A percentile compares a stretch with the other conserved stretches of the same genome.
Conservation (phyloP, 345 rosid species). For the Melaleuca alternifolia region DNA sequence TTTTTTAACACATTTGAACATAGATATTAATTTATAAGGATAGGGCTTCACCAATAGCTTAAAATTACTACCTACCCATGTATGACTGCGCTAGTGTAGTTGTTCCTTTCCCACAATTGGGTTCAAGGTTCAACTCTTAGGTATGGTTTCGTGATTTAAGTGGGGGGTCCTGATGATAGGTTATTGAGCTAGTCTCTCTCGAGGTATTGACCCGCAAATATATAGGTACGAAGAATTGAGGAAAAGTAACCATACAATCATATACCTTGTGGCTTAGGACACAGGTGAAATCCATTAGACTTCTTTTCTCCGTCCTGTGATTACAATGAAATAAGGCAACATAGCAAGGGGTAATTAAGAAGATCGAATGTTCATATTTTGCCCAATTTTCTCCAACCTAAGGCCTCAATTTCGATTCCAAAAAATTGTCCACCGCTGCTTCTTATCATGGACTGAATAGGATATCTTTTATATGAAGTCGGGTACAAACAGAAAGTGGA, state of each 20-base stretch:
- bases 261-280: not conserved
- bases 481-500: not conserved
- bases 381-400: not conserved
- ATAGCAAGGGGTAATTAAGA: not conserved
- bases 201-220: too few relatives aligned
- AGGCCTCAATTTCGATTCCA: not conserved
- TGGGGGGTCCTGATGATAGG: too few relatives aligned
- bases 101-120: too few relatives aligned
- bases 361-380: not conserved
- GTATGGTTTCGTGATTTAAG: too few relatives aligned
- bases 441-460: not conserved
- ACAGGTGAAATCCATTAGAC: accelerated
- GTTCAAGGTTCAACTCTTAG: too few relatives aligned
- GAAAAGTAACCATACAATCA: too few relatives aligned
- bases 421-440: not conserved
- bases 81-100: too few relatives aligned
- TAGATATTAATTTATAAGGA: not conserved
- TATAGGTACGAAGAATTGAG: too few relatives aligned
- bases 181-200: too few relatives aligned
- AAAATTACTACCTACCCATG: too few relatives aligned
- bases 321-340: not conserved
- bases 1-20: not conserved
- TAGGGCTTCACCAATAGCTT: not conserved
- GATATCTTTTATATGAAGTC: not conserved
- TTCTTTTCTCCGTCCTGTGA: not conserved